These are phyloP conservation scores for Magnolia sinica DNA, from an alignment of 164 flowering plant genomes.

Conservation along the genomic window DNA sequence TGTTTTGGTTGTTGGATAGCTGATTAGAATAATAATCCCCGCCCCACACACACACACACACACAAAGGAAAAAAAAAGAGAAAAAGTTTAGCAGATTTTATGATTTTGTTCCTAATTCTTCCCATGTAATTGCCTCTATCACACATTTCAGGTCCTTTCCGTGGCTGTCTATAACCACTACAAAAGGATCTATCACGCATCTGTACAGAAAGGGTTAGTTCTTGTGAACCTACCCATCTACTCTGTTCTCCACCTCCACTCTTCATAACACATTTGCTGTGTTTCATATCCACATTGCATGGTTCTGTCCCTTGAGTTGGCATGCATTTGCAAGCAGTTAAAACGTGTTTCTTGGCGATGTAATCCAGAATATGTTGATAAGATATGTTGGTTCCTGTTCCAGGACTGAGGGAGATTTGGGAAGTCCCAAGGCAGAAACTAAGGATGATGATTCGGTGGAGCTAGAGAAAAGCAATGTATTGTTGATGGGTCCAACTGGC, in stretches of 20 bases:
- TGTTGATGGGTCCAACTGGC: conserved; percentile 98
- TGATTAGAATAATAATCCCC: too few relatives aligned
- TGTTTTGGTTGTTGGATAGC: too few relatives aligned
- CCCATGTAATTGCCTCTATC: neutral
- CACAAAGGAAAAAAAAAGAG: neutral
- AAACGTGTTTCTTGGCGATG: neutral
- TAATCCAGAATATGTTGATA: neutral
- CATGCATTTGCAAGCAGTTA: neutral
- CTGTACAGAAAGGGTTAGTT: conserved; percentile 69
- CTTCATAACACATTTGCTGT: neutral
- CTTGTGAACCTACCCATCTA: neutral
- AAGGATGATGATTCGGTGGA: conserved; percentile 63
- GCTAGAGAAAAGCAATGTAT: conserved; percentile 95
- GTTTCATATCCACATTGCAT: neutral
- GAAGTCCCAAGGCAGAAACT: conserved; percentile 32
- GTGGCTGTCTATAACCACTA: conserved; percentile 96
- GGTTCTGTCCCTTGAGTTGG: neutral
- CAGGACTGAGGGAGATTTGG: conserved; percentile 69
- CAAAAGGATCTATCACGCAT: conserved; percentile 68
- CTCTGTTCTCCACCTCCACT: neutral
- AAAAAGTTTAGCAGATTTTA: neutral
- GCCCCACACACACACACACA: too few relatives aligned
- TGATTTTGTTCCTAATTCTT: neutral
- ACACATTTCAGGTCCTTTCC: conserved; percentile 66
- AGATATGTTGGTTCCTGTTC: conserved; percentile 22